A percentile compares a stretch with the other conserved stretches of the same genome.
These are phyloP conservation scores for Marasmius oreades DNA, from an alignment of 1,284 basidiomycete species.

Conservation along the genomic window DNA sequence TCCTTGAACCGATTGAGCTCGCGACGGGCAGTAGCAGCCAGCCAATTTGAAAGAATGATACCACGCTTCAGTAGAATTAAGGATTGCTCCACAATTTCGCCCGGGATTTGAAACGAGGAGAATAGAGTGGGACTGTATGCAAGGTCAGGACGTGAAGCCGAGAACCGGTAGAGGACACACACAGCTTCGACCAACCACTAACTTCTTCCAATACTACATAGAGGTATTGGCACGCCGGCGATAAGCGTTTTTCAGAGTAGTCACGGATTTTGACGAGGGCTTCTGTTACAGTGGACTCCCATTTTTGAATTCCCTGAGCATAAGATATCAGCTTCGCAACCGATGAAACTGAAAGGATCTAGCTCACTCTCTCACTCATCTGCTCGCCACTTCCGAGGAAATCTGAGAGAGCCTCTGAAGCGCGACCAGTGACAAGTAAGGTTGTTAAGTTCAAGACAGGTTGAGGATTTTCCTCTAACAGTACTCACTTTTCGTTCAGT, in stretches of 20 bases:
- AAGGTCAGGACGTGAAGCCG: slow-evolving; percentile 5
- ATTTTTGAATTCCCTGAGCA: slow-evolving; percentile 68
- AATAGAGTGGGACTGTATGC: slow-evolving; percentile 41
- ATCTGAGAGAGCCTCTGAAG: slow-evolving; percentile 64
- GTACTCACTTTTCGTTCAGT: slow-evolving; percentile 13
- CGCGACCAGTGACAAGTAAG: slow-evolving; percentile 64
- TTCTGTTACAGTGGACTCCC: slow-evolving; percentile 71
- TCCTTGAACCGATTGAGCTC: slow-evolving; percentile 71
- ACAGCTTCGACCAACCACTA: slow-evolving; percentile 73
- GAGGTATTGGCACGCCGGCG: slow-evolving; percentile 71
- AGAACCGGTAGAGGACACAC: slow-evolving; percentile 25
- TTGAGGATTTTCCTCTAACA: slow-evolving; percentile 51
- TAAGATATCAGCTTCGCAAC: slow-evolving; percentile 17
- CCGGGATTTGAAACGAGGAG: slow-evolving; percentile 47
- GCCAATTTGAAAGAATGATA: slow-evolving; percentile 64
- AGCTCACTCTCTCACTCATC: slow-evolving; percentile 70
- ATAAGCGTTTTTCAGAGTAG: slow-evolving; percentile 62
- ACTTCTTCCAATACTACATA: slow-evolving; percentile 73
- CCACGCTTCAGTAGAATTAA: slow-evolving; percentile 50
- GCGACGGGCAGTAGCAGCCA: slow-evolving; percentile 58
- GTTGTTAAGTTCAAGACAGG: slow-evolving; percentile 69
- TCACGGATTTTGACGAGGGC: slow-evolving; percentile 70
- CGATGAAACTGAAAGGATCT: slow-evolving; percentile 14
- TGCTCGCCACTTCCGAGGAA: slow-evolving; percentile 74
- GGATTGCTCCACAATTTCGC: slow-evolving; percentile 46